Conservation (phyloP, 2,329 filamentous ascomycete genomes). For the Talaromyces albobiverticillius region DNA sequence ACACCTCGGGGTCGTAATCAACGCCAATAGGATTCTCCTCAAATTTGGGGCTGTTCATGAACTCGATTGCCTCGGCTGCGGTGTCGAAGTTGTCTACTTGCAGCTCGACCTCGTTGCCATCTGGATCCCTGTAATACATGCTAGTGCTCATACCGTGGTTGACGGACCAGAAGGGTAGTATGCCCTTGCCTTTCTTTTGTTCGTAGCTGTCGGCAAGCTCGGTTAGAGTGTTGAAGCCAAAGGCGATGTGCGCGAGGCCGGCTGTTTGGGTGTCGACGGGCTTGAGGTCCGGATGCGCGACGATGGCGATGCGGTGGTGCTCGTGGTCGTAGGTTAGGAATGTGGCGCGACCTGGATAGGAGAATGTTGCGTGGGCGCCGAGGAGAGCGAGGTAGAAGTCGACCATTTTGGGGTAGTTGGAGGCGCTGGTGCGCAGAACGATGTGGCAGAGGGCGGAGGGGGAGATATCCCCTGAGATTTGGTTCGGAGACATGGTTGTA, state of each 20-base stretch:
- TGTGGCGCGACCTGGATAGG: no score
- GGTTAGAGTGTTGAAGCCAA: not conserved
- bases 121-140: conserved; percentile 51
- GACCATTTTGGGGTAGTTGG: not conserved
- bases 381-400: not conserved
- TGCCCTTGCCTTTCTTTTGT: conserved; percentile 37
- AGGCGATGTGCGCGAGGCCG: not conserved
- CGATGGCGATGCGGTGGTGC: not conserved
- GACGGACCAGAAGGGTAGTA: conserved; percentile 42
- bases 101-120: conserved; percentile 49
- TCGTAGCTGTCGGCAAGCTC: conserved; percentile 25
- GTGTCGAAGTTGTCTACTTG: conserved; percentile 46
- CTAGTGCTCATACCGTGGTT: conserved; percentile 49
- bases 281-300: not conserved
- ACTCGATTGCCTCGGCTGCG: conserved; percentile 35
- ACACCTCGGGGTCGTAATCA: conserved; percentile 47
- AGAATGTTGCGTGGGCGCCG: not conserved
- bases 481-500: no score
- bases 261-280: not conserved
- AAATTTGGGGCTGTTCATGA: conserved; percentile 38
- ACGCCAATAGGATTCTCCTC: conserved; percentile 44
- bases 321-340: not conserved
- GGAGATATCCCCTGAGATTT: no score
- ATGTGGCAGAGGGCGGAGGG: no score
- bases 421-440: not conserved